Conservation (phyloP, 2,329 filamentous ascomycete species). For the Claviceps sp. region DNA sequence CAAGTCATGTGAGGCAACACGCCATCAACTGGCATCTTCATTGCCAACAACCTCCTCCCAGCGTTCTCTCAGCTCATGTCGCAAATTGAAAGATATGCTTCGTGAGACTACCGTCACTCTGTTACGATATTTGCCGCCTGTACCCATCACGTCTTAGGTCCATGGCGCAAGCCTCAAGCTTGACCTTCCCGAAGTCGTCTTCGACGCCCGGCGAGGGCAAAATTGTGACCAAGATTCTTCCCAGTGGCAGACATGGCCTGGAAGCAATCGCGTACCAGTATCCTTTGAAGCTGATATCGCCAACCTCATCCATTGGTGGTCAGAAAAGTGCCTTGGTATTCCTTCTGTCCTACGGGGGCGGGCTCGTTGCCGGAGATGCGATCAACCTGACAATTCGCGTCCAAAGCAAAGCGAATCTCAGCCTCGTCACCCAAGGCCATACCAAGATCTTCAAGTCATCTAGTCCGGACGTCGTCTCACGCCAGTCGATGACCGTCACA, state of each 20-base stretch:
- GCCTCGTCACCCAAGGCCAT: slow-evolving; percentile 59
- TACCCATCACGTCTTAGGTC: not conserved
- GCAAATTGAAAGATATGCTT: not conserved
- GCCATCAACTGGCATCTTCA: not conserved
- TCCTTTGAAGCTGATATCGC: slow-evolving; percentile 84
- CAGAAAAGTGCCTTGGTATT: slow-evolving; percentile 68
- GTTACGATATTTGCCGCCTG: not conserved
- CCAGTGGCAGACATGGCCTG: slow-evolving; percentile 57
- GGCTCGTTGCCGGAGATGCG: slow-evolving; percentile 75
- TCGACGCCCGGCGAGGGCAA: slow-evolving; percentile 65
- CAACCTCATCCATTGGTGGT: slow-evolving; percentile 45
- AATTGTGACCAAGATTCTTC: slow-evolving; percentile 60
- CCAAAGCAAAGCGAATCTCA: slow-evolving; percentile 50
- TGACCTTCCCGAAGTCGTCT: slow-evolving; percentile 63
- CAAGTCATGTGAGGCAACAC: not conserved
- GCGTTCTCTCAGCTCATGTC: not conserved
- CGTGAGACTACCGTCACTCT: not conserved
- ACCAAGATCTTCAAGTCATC: slow-evolving; percentile 90
- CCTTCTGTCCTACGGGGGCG: slow-evolving; percentile 86
- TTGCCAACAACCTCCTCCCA: not conserved
- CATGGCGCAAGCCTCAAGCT: slow-evolving; percentile 9
- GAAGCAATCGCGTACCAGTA: slow-evolving; percentile 78
- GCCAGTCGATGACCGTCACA: slow-evolving; percentile 39
- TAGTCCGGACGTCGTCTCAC: slow-evolving; percentile 38
- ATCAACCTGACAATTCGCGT: slow-evolving; percentile 62